Evolutionary conservation across 208 protist genomes (phyloP).

Genomic region (Borovskyia barvae): DNA sequence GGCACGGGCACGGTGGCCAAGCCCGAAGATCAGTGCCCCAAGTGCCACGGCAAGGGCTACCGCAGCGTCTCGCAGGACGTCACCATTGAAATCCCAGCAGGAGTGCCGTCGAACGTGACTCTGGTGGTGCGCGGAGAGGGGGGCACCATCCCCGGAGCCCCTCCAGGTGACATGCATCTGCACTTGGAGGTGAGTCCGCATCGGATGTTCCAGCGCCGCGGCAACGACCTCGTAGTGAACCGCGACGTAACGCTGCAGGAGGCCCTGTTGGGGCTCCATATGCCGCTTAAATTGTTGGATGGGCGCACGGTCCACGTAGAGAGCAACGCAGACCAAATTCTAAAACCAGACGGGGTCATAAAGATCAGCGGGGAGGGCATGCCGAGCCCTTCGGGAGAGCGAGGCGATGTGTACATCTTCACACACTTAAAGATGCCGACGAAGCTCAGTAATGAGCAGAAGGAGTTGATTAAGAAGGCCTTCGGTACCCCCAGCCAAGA

Average conservation of each 20-base stretch:
- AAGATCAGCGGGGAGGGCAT: conserved; percentile 87
- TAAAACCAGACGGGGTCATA: conserved; percentile 78
- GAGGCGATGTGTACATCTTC: conserved; percentile 86
- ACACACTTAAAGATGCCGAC: conserved; percentile 76
- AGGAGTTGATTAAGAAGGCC: conserved; percentile 57
- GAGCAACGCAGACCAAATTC: conserved; percentile 42
- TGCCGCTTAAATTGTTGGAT: conserved; percentile 91
- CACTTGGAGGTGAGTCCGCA: conserved; percentile 95
- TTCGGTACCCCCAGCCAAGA: conserved; percentile 56
- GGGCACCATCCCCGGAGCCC: conserved; percentile 90
- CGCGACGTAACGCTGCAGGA: conserved; percentile 93
- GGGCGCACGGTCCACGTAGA: conserved; percentile 86
- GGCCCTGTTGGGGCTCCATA: conserved; percentile 89
- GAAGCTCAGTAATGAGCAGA: conserved; percentile 66
- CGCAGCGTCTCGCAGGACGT: conserved; percentile 92
- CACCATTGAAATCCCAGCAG: conserved; percentile 94
- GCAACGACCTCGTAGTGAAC: conserved; percentile 92
- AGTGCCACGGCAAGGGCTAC: conserved; percentile 95
- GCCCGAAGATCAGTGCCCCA: conserved; percentile 93
- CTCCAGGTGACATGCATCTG: conserved; percentile 97
- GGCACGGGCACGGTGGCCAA: conserved; percentile 91
- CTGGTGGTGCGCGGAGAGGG: conserved; percentile 96
- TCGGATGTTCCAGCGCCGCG: conserved; percentile 90
- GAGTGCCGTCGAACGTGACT: conserved; percentile 95
- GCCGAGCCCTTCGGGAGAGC: conserved; percentile 60